Evolutionary conservation across 345 rosid genomes (phyloP).

Genomic region (Sonneratia alba): DNA sequence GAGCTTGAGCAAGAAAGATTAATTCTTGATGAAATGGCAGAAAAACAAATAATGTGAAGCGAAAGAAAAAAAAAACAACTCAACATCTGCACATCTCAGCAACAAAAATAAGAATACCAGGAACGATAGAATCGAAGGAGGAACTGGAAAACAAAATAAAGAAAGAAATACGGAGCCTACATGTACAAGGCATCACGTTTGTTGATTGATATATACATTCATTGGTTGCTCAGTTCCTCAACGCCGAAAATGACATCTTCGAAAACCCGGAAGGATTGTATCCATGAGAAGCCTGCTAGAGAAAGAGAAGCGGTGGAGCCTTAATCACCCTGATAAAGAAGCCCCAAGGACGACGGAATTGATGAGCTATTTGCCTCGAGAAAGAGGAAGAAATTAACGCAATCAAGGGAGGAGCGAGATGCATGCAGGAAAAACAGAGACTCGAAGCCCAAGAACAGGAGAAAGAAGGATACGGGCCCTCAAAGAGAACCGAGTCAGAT

Average conservation of each 20-base stretch:
- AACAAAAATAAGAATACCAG: too few species aligned
- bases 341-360: slow-evolving; percentile 10
- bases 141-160: too few species aligned
- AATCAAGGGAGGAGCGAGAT: slow-evolving; percentile 2
- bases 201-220: background rate
- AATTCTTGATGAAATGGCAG: too few species aligned
- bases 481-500: background rate
- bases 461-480: slow-evolving; percentile 20
- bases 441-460: slow-evolving; percentile 14
- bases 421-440: background rate
- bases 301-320: slow-evolving; percentile 6
- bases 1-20: too few species aligned
- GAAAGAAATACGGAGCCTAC: too few species aligned
- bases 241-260: slow-evolving; percentile 11
- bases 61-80: too few species aligned
- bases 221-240: background rate
- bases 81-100: too few species aligned
- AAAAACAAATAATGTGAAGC: too few species aligned
- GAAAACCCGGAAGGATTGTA: background rate
- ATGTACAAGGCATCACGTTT: too few species aligned
- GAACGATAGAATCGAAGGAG: too few species aligned
- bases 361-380: slow-evolving; percentile 13
- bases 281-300: background rate
- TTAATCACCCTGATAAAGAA: slow-evolving; percentile 8
- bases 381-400: slow-evolving; percentile 12